These are phyloP conservation scores for Aphanomyces euteiches DNA, from an alignment of 352 stramenopile species.

Conservation along the genomic window DNA sequence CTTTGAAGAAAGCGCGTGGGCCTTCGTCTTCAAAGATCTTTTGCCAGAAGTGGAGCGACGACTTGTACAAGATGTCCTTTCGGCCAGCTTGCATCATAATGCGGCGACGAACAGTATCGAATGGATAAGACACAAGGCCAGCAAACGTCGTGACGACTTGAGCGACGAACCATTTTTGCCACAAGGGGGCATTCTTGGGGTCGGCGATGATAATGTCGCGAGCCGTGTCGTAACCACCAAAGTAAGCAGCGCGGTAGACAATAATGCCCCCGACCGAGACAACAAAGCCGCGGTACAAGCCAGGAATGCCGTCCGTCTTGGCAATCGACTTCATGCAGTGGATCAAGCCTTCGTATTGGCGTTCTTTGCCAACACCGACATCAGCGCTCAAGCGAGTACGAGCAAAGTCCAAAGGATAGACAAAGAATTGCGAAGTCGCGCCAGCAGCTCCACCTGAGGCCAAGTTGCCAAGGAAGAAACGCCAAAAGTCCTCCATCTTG, in stretches of 20 bases:
- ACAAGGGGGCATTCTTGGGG: slow-evolving; percentile 82
- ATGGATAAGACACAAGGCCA: slow-evolving; percentile 95
- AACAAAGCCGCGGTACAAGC: slow-evolving; percentile 99
- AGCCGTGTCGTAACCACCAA: slow-evolving; percentile 97
- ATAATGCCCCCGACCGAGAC: slow-evolving; percentile 98
- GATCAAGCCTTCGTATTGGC: slow-evolving; percentile 95
- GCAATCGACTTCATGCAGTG: slow-evolving; percentile 97
- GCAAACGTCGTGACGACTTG: slow-evolving; percentile 88
- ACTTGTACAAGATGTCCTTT: slow-evolving; percentile 96
- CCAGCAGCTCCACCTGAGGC: slow-evolving; percentile 96
- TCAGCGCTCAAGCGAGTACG: slow-evolving; percentile 98
- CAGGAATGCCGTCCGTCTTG: slow-evolving; percentile 84
- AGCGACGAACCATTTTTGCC: slow-evolving; percentile 88
- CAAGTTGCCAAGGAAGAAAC: slow-evolving; percentile 98
- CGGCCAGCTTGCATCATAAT: slow-evolving; percentile 99
- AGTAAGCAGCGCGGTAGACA: slow-evolving; percentile 98
- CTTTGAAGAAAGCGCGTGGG: slow-evolving; percentile 96
- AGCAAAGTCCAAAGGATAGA: slow-evolving; percentile 98
- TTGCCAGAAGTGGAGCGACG: slow-evolving; percentile 93
- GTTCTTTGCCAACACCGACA: slow-evolving; percentile 95
- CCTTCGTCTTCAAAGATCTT: slow-evolving; percentile 98
- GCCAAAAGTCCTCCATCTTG: slow-evolving; percentile 96
- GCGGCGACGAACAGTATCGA: slow-evolving; percentile 93
- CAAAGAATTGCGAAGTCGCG: slow-evolving; percentile 94
- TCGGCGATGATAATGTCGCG: slow-evolving; percentile 83